A percentile compares a stretch with the other conserved stretches of the same genome.
phyloP scores from a whole-genome alignment of 2,329 filamentous ascomycete genomes.

The Arachnomyces sp. region DNA sequence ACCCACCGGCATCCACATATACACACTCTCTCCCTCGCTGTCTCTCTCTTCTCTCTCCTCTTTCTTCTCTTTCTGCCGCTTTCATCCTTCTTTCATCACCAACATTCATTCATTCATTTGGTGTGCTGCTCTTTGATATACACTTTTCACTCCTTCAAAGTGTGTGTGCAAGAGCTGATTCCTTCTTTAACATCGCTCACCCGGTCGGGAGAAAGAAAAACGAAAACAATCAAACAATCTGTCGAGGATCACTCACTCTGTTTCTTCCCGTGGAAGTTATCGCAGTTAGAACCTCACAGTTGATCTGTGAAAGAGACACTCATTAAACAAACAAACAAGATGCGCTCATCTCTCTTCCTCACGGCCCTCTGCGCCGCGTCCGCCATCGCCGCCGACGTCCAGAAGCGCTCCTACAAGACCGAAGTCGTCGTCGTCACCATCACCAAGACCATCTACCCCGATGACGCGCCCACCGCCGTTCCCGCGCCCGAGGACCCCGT shows the following conservation, averaged over 20 bases:
- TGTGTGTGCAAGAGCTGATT: conserved; percentile 8
- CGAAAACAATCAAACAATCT: no score
- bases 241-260: not conserved
- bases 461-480: conserved; percentile 1
- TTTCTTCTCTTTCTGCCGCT: conserved; percentile 7
- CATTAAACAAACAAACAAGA: conserved; percentile 15
- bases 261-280: conserved; percentile 32
- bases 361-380: conserved; percentile 29
- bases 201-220: conserved; percentile 1
- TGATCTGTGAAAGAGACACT: conserved; percentile 21
- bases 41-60: conserved; percentile 13
- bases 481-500: conserved; percentile 7
- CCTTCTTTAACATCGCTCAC: conserved; percentile 12
- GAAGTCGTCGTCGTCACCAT: conserved; percentile 30
- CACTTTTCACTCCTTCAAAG: conserved; percentile 20
- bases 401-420: conserved; percentile 29
- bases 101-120: conserved; percentile 1
- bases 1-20: conserved; percentile 7
- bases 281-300: conserved; percentile 17
- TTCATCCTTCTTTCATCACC: conserved; percentile 12
- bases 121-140: conserved; percentile 5
- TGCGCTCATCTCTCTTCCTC: conserved; percentile 29
- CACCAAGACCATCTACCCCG: conserved; percentile 24
- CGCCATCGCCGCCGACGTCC: conserved; percentile 24
- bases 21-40: conserved; percentile 12